phyloP scores from a whole-genome alignment of 2,329 filamentous ascomycete species.

The Phyllosticta paracitricarpa region DNA sequence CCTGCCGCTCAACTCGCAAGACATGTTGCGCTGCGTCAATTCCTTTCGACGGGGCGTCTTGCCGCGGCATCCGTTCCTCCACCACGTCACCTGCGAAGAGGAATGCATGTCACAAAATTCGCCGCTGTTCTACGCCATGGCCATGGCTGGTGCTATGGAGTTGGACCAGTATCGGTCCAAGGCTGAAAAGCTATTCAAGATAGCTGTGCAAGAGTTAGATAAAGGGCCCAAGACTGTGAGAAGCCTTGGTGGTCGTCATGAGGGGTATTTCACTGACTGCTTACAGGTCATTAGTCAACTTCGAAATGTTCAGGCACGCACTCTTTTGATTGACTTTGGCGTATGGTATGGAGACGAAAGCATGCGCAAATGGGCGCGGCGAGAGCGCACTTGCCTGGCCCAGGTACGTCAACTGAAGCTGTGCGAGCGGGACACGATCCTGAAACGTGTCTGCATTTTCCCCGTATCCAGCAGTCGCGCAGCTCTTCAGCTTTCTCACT shows the following conservation, averaged over 20 bases:
- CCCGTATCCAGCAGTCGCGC: neutral
- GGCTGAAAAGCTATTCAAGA: slow-evolving; percentile 3
- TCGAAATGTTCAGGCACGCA: neutral
- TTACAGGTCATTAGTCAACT: neutral
- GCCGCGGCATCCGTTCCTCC: slow-evolving; percentile 5
- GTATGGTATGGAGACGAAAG: slow-evolving; percentile 6
- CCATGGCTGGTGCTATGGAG: slow-evolving; percentile 5
- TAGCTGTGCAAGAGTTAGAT: neutral
- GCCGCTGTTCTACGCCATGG: slow-evolving; percentile 6
- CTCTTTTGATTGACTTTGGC: slow-evolving; percentile 6
- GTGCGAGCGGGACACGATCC: too few relatives aligned
- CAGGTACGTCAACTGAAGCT: neutral
- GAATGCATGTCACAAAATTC: slow-evolving; percentile 3
- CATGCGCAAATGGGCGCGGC: neutral
- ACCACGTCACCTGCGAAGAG: slow-evolving; percentile 4
- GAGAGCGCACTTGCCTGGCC: neutral
- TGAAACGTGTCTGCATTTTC: neutral
- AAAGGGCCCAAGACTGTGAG: neutral
- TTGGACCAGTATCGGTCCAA: slow-evolving; percentile 5
- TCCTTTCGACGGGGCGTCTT: slow-evolving; percentile 1
- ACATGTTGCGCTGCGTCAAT: slow-evolving; percentile 4
- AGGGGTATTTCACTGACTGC: neutral
- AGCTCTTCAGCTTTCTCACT: neutral
- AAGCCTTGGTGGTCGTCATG: neutral
- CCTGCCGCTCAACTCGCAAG: neutral